Conservation (phyloP, 805 yeast species). For the Saturnispora quitensis region DNA sequence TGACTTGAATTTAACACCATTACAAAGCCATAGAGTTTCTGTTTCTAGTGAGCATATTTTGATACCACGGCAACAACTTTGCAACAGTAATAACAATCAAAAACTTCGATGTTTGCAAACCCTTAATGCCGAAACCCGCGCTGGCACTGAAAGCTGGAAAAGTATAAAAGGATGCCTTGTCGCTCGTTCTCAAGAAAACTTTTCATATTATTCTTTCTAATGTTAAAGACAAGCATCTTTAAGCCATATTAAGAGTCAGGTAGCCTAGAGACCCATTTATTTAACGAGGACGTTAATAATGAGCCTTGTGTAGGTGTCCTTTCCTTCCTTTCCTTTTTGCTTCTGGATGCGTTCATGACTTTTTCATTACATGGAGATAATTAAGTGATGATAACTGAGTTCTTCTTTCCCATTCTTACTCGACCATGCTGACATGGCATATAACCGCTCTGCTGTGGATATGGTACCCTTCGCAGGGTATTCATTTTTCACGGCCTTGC, state of each 20-base stretch:
- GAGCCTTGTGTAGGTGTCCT: neutral
- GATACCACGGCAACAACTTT: neutral
- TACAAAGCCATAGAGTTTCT: neutral
- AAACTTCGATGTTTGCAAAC: neutral
- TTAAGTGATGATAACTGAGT: constrained; percentile 33
- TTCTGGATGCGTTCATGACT: neutral
- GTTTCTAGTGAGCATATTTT: neutral
- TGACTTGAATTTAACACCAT: neutral
- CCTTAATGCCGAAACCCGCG: neutral
- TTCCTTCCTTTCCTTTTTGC: neutral
- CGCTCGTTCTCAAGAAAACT: neutral
- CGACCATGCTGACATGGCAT: constrained; percentile 92
- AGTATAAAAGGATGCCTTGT: neutral
- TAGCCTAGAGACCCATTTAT: neutral
- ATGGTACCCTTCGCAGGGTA: constrained; percentile 21
- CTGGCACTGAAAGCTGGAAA: neutral
- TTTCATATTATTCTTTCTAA: neutral
- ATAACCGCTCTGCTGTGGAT: constrained; percentile 34
- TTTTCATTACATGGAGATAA: neutral
- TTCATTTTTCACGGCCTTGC: constrained; percentile 25
- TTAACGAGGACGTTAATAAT: neutral
- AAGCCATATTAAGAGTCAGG: neutral
- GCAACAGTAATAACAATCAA: neutral
- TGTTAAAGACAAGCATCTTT: neutral
- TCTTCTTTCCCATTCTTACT: constrained; percentile 88